Conservation (phyloP, 495 filamentous ascomycete genomes). For the Hamigera avellanea region DNA sequence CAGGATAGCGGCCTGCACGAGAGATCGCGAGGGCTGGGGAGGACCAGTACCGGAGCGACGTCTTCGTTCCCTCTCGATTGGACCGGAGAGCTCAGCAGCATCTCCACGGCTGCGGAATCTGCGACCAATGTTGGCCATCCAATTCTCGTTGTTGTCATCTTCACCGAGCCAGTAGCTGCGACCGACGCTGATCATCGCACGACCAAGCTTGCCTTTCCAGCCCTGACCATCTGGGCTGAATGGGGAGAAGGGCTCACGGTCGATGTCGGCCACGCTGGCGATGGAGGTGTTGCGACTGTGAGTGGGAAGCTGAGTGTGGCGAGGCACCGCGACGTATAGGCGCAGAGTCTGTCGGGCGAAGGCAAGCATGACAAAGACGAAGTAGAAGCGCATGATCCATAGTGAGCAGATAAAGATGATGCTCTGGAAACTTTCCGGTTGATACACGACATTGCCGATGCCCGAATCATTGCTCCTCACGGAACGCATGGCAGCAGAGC, state of each 20-base stretch:
- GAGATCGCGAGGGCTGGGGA: slow-evolving; percentile 33
- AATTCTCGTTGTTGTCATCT: slow-evolving; percentile 39
- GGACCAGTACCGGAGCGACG: slow-evolving; percentile 59
- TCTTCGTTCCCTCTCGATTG: slow-evolving; percentile 54
- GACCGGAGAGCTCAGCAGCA: slow-evolving; percentile 34
- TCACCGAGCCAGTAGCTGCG: slow-evolving; percentile 67
- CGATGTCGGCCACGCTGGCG: slow-evolving; percentile 34
- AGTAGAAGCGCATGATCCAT: slow-evolving; percentile 65
- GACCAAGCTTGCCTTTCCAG: slow-evolving; percentile 62
- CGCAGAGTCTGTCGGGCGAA: slow-evolving; percentile 65
- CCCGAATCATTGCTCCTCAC: slow-evolving; percentile 20
- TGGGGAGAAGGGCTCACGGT: slow-evolving; percentile 59
- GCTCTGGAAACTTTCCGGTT: slow-evolving; percentile 62
- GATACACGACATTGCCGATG: slow-evolving; percentile 41
- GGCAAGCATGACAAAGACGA: slow-evolving; percentile 65
- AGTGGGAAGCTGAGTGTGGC: slow-evolving; percentile 32
- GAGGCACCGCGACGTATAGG: slow-evolving; percentile 33
- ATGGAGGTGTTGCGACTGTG: slow-evolving; percentile 35
- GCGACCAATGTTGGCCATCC: slow-evolving; percentile 45
- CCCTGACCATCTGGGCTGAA: slow-evolving; percentile 60
- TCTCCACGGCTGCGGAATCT: slow-evolving; percentile 38
- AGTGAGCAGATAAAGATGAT: slow-evolving; percentile 60
- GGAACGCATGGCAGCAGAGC: slow-evolving; percentile 9
- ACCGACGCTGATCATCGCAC: slow-evolving; percentile 59
- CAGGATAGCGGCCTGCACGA: slow-evolving; percentile 23